Conservation (phyloP, 1,139 yeast genomes). For the Pichia sp. region DNA sequence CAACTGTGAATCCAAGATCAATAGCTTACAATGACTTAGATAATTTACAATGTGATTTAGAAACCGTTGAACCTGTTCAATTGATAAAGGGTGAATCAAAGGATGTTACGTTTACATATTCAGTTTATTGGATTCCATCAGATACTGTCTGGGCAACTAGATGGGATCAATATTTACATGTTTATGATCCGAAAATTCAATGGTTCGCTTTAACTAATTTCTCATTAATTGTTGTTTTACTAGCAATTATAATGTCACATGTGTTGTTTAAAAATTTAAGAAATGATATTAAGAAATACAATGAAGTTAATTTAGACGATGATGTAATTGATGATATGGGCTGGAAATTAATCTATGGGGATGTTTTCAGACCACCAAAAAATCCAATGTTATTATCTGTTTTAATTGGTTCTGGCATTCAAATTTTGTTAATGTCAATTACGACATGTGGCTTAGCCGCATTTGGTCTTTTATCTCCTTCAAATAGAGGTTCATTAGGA, state of each 20-base stretch:
- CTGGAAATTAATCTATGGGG: constrained; percentile 96
- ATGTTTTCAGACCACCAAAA: constrained; percentile 82
- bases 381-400: constrained; percentile 68
- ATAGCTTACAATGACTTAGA: constrained; percentile 39
- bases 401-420: constrained; percentile 83
- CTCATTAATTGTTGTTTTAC: constrained; percentile 68
- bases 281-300: constrained; percentile 81
- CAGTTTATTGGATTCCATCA: constrained; percentile 60
- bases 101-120: constrained; percentile 51
- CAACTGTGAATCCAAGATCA: constrained; percentile 65
- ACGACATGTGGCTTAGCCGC: constrained; percentile 77
- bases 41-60: constrained; percentile 34
- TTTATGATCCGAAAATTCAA: constrained; percentile 86
- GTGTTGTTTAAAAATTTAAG: constrained; percentile 73
- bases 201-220: constrained; percentile 91
- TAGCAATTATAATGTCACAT: constrained; percentile 75
- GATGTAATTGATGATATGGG: constrained; percentile 92
- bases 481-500: constrained; percentile 88
- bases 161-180: constrained; percentile 95
- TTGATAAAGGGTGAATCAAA: constrained; percentile 37
- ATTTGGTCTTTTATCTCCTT: constrained; percentile 85
- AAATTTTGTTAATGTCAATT: constrained; percentile 69
- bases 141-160: constrained; percentile 92
- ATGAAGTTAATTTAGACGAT: constrained; percentile 75
- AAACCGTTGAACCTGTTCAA: constrained; percentile 35